Evolutionary conservation across 495 filamentous ascomycete species (phyloP), one percentile per base, ranked within the genome.

Genomic region (Bacidia gigantensis): DNA sequence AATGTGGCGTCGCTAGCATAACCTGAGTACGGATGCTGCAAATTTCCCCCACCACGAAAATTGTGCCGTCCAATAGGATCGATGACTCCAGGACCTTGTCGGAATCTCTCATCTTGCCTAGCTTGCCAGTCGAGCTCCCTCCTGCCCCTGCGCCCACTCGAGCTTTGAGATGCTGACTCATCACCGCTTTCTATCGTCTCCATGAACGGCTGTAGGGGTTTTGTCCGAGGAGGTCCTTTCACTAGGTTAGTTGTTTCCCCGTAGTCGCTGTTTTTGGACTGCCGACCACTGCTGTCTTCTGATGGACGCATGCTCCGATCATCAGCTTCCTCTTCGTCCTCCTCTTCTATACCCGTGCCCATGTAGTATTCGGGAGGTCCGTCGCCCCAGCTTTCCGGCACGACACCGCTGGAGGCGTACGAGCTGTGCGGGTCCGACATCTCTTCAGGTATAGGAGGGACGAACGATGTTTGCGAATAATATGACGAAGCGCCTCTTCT

Each of bases 391-490:
- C 74, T 81, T 7, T 77, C 74, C 1, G 88, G 87, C 51, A 93
- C 86, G 0, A 78, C 84, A 49, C 79, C 76, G 64, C 87, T 94
- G 5, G 89, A 93, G 7, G 87, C 87, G 60, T 82, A 85, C 0
- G 86, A 90, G 18, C 75, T 78, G 60, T 82, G 77, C 41, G 77
- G 69, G 26, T 78, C 71, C 1, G 77, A 72, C 47, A 77, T 73
- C 61, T 95, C 89, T 65, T 96, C 89, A 1, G 81, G 84, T 51
- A 96, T 95, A 1, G 89, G 89, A 7, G 89, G 86, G 3, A 95
- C 87, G 51, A 74, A 86, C 1, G 85, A 87, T 51, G 74, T 75
- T 17, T 17, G 12, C 10, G 73, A 68, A 49, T 76, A 88, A 56
- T 86, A 87, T 29, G 81, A 84, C n/a, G 83, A 79, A 1, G 81